Evolutionary conservation across 2,329 filamentous ascomycete genomes (phyloP).

Genomic region (Diaporthe capsici): DNA sequence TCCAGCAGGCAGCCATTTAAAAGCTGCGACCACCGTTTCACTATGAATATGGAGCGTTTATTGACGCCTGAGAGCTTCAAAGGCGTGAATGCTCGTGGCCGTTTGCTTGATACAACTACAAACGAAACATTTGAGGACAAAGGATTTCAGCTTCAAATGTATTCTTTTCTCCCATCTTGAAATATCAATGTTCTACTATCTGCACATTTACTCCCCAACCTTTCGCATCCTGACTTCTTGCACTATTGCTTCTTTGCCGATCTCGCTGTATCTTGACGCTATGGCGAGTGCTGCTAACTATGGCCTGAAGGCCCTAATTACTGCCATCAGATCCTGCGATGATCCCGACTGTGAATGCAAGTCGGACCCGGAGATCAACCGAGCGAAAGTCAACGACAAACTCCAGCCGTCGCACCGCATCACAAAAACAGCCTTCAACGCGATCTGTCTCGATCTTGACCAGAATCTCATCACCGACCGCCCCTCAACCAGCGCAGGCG

Average conservation of each 20-base stretch:
- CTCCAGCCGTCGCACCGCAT: background rate
- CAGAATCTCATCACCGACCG: background rate
- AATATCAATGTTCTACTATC: background rate
- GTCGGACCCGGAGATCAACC: background rate
- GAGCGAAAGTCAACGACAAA: background rate
- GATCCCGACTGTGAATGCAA: background rate
- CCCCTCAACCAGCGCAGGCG: background rate
- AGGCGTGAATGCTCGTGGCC: background rate
- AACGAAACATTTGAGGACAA: background rate
- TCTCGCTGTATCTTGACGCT: background rate
- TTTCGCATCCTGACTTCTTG: background rate
- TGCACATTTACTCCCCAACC: background rate
- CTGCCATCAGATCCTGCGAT: background rate
- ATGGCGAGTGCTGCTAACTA: background rate
- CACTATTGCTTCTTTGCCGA: background rate
- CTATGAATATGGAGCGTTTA: background rate
- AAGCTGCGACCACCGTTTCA: background rate
- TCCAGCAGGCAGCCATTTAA: background rate
- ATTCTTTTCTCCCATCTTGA: background rate
- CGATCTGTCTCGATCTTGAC: background rate
- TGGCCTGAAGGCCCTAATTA: background rate
- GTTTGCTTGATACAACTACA: background rate
- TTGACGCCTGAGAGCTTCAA: background rate
- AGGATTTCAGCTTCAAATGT: background rate
- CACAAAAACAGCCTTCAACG: background rate